A percentile compares a stretch with the other conserved stretches of the same genome.
These are phyloP conservation scores for Dactylellina leptospora DNA, from an alignment of 2,329 filamentous ascomycete species.

Conservation along the genomic window DNA sequence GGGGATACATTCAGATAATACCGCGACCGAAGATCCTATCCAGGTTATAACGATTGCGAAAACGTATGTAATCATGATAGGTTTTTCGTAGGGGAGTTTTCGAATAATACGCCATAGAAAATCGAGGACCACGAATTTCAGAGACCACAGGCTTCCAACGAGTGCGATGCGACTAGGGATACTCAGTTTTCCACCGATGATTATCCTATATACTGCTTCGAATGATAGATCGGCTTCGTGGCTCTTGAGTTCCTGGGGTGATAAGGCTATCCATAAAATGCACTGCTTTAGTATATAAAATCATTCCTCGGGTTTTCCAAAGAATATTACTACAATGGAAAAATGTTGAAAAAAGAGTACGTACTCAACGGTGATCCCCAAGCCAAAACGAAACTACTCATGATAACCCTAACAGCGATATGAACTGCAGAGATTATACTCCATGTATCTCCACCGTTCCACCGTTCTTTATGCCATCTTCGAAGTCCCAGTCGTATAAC, in stretches of 20 bases:
- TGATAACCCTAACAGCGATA: constrained; percentile 8
- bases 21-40: constrained; percentile 11
- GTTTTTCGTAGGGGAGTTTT: constrained; percentile 43
- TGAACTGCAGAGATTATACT: constrained; percentile 12
- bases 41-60: constrained; percentile 6
- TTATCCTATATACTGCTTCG: not conserved
- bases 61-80: constrained; percentile 19
- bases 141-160: constrained; percentile 41
- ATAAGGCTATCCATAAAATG: constrained; percentile 3
- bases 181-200: constrained; percentile 25
- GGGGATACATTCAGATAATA: constrained; percentile 26
- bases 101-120: constrained; percentile 47
- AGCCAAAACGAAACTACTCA: constrained; percentile 15
- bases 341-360: not conserved
- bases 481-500: constrained; percentile 7
- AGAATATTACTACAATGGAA: not conserved
- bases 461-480: constrained; percentile 36
- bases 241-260: not conserved
- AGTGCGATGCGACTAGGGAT: constrained; percentile 22
- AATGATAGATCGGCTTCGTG: constrained; percentile 3
- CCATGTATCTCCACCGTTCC: constrained; percentile 47
- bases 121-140: constrained; percentile 50
- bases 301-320: not conserved
- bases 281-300: not conserved
- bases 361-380: constrained; percentile 32